phyloP scores from a whole-genome alignment of 768 basidiomycete species.

The Mrakia blollopis region DNA sequence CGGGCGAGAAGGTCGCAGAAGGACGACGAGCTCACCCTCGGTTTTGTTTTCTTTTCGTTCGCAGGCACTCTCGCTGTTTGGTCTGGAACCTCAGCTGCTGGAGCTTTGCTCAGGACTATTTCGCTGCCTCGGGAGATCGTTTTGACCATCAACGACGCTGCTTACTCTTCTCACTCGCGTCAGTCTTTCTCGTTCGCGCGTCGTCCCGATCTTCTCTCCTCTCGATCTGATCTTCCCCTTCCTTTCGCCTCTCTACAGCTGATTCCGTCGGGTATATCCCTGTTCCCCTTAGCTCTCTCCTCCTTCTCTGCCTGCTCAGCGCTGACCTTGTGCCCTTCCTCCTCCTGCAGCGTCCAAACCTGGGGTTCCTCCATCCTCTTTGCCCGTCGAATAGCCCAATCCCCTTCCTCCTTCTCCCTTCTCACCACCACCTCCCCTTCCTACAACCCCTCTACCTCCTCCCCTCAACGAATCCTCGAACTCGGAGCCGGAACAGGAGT shows the following conservation, averaged over 20 bases:
- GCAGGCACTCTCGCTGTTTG: constrained; percentile 43
- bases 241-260: not conserved
- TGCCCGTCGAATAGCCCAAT: constrained; percentile 57
- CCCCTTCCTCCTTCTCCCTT: constrained; percentile 50
- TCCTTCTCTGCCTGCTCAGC: constrained; percentile 45
- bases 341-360: constrained; percentile 69
- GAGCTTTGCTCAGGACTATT: constrained; percentile 27
- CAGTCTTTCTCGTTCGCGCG: not conserved
- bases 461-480: constrained; percentile 57
- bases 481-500: constrained; percentile 82
- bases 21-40: constrained; percentile 50
- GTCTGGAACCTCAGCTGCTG: constrained; percentile 33
- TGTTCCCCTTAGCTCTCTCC: not conserved
- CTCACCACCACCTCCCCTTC: constrained; percentile 36
- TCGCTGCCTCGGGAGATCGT: constrained; percentile 22
- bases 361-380: constrained; percentile 76
- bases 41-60: constrained; percentile 57
- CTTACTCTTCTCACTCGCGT: constrained; percentile 27
- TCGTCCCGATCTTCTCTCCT: not conserved
- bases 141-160: constrained; percentile 31
- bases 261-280: constrained; percentile 29
- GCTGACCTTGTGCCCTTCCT: constrained; percentile 50
- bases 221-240: not conserved
- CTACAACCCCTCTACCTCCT: constrained; percentile 19
- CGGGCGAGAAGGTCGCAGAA: not conserved